Conservation (phyloP, 257 asterid species). For the Solanum medicagineum region DNA sequence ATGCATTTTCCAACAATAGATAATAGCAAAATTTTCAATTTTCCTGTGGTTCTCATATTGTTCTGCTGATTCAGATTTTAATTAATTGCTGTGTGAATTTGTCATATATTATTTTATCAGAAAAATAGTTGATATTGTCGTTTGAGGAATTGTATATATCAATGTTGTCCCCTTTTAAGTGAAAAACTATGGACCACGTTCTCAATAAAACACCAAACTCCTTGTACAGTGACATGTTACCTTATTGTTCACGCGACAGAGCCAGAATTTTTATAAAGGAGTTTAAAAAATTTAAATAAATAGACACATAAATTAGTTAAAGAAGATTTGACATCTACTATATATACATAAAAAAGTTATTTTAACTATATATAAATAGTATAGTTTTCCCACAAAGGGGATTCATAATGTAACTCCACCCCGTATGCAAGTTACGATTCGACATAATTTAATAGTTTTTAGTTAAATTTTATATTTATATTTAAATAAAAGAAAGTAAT, state of each 20-base stretch:
- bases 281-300: no score
- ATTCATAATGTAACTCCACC: no score
- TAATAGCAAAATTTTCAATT: background rate
- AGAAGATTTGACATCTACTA: no score
- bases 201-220: conserved; percentile 20
- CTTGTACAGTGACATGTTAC: background rate
- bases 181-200: conserved; percentile 19
- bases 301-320: no score
- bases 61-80: background rate
- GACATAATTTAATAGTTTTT: background rate
- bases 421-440: background rate
- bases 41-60: background rate
- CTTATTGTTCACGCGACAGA: background rate
- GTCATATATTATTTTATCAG: background rate
- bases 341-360: no score
- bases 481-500: no score
- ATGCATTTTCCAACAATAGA: background rate
- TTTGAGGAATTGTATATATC: conserved; percentile 23
- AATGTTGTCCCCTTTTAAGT: conserved; percentile 28
- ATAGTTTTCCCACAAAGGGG: no score
- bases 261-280: no score
- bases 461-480: background rate
- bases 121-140: background rate
- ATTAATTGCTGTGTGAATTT: background rate
- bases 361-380: no score